These are phyloP conservation scores for Penicillium sclerotiorum DNA, from an alignment of 2,329 filamentous ascomycete genomes.

Conservation along the genomic window DNA sequence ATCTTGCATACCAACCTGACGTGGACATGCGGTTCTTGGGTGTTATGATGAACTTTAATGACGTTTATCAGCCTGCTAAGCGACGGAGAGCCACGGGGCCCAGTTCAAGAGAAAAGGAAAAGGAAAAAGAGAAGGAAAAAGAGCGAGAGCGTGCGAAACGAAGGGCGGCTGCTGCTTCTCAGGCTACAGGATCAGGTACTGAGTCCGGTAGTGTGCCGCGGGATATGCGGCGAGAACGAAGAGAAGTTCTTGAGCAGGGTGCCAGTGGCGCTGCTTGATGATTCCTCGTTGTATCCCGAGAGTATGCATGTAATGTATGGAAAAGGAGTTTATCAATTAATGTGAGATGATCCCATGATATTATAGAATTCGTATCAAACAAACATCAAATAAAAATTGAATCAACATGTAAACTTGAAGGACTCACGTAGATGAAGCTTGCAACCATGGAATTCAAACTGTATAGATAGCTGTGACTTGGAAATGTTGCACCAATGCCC, in stretches of 20 bases:
- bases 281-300: no score
- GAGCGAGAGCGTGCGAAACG: conserved; percentile 29
- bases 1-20: conserved; percentile 90
- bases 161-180: conserved; percentile 26
- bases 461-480: no score
- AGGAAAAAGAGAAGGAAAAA: conserved; percentile 26
- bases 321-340: conserved; percentile 7
- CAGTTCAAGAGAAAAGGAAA: conserved; percentile 38
- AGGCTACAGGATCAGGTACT: conserved; percentile 18
- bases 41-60: conserved; percentile 99
- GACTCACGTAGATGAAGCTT: no score
- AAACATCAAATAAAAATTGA: neutral
- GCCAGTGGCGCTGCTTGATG: conserved; percentile 3
- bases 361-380: neutral
- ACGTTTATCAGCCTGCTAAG: conserved; percentile 81
- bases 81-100: conserved; percentile 49
- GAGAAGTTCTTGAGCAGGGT: conserved; percentile 15
- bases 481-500: no score
- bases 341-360: conserved; percentile 18
- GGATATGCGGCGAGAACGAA: conserved; percentile 30
- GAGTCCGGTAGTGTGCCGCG: conserved; percentile 19
- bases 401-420: neutral
- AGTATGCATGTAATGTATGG: neutral
- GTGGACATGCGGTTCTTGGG: conserved; percentile 94
- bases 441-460: no score